Conservation (phyloP, 2,329 filamentous ascomycete species). For the Fusarium devonianum region DNA sequence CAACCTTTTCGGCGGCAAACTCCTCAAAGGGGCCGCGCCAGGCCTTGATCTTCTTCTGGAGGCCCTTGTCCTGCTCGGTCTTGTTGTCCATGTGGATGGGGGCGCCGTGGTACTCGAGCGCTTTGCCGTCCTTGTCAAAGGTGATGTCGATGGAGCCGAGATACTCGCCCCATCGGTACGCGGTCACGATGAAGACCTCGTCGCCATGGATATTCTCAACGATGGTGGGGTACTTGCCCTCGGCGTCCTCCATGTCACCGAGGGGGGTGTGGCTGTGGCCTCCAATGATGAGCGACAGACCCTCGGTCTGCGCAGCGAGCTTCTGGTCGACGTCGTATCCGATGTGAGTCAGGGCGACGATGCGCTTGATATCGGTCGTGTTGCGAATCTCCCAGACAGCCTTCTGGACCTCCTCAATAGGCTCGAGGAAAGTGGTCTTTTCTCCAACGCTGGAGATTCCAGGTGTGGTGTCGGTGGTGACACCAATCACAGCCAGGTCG, state of each 20-base stretch:
- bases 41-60: constrained; percentile 64
- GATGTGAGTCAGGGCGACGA: constrained; percentile 72
- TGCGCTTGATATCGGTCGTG: constrained; percentile 68
- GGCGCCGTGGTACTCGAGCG: constrained; percentile 68
- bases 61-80: constrained; percentile 61
- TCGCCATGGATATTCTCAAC: constrained; percentile 66
- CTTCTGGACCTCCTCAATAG: constrained; percentile 64
- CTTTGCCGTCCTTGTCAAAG: constrained; percentile 66
- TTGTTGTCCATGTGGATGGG: constrained; percentile 70
- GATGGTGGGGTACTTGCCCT: constrained; percentile 70
- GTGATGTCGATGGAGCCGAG: constrained; percentile 72
- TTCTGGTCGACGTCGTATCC: constrained; percentile 70
- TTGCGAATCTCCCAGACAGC: constrained; percentile 68
- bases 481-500: constrained; percentile 68
- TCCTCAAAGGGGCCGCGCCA: constrained; percentile 69
- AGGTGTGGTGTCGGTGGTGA: constrained; percentile 66
- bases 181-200: constrained; percentile 73
- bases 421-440: constrained; percentile 65
- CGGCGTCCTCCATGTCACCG: constrained; percentile 63
- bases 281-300: constrained; percentile 73
- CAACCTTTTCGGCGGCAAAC: constrained; percentile 65
- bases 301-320: constrained; percentile 65
- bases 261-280: constrained; percentile 68
- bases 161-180: constrained; percentile 74
- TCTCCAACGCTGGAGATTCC: constrained; percentile 65